Conservation (phyloP, 192 early-diverging fungal species). For the Umbelopsis vinacea region DNA sequence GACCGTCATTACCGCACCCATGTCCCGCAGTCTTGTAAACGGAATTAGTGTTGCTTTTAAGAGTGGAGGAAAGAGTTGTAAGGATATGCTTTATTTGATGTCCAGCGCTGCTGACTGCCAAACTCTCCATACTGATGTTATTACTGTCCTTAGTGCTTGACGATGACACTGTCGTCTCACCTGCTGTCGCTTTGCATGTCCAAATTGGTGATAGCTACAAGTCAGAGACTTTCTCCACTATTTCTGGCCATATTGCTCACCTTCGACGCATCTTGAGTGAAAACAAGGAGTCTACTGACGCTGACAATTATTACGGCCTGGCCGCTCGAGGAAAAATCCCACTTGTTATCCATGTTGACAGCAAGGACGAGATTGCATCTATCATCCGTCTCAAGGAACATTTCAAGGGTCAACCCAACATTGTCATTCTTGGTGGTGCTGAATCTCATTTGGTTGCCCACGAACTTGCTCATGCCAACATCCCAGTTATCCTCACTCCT, state of each 20-base stretch:
- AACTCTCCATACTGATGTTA: constrained; percentile 17
- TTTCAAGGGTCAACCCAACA: constrained; percentile 44
- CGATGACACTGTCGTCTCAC: constrained; percentile 48
- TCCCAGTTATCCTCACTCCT: constrained; percentile 70
- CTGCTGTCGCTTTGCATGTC: constrained; percentile 63
- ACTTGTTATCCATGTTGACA: constrained; percentile 49
- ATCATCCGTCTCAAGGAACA: constrained; percentile 63
- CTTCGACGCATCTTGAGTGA: constrained; percentile 47
- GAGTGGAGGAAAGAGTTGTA: constrained; percentile 60
- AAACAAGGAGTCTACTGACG: constrained; percentile 28
- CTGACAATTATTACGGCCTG: constrained; percentile 39
- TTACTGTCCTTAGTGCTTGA: constrained; percentile 35
- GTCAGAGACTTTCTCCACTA: constrained; percentile 46
- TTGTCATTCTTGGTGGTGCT: constrained; percentile 65
- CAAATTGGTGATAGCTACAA: constrained; percentile 55
- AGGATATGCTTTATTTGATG: constrained; percentile 13
- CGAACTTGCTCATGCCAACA: constrained; percentile 54
- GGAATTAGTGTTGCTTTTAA: constrained; percentile 73
- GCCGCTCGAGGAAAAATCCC: constrained; percentile 57
- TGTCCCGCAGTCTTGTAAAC: constrained; percentile 52
- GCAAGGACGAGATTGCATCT: constrained; percentile 68
- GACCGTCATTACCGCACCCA: constrained; percentile 60
- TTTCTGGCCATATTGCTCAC: constrained; percentile 57
- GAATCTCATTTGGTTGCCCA: constrained; percentile 70
- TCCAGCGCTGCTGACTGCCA: neutral